Base-by-base conservation (phyloP, 2,329 filamentous ascomycete genomes). In the Aureobasidium uvarum region DNA sequence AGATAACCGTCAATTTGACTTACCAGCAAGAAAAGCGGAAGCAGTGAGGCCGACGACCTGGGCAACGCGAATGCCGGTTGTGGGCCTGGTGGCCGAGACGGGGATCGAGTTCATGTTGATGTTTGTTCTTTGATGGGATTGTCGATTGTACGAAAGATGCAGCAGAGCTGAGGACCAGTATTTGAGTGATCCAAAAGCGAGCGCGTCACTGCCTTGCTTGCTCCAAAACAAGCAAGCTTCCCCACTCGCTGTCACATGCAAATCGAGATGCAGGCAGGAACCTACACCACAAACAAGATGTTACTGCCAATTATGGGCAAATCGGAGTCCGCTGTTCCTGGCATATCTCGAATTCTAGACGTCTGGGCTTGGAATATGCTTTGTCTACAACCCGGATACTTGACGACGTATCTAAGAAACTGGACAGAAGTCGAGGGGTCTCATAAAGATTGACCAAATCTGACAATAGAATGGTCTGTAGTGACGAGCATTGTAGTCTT, bases 41-140 rank as follows among this genome's bases (percentile, higher is more conserved):
- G 80, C 70, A 38, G 84, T 82, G 67, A 87, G 77, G 65, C 82
- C 81, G 6, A 83, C 70, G 11, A 79, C 78, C 72, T 85, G 83
- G 28, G 81, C 77, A 62, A 80, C 70, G 66, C 82, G 78, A 56
- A 85, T 75, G 36, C 72, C 70, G 11, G 58, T 45, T 23, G 56
- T 20, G n/a, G 65, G 65, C 58, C 41, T 56, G n/a, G 46, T 43
- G 25, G 59, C 48, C 18, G 56, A 56, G 18, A 66, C 16, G 10
- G 65, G 65, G n/a, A 66, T 62, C 1, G 31, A 63, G 41, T 66
- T 48, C 55, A 66, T 62, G 5, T 45, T 66, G 55, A 36, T 45
- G 36, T 28, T 54, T 45, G 13, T n/a, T 20, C 14, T 58, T 11
- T 33, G 11, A 38, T 56, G 38, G 28, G 10, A 13, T 7, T 16